Evolutionary conservation across 176 grass and related monocot genomes (phyloP).

Genomic region (Oryza longistaminata): DNA sequence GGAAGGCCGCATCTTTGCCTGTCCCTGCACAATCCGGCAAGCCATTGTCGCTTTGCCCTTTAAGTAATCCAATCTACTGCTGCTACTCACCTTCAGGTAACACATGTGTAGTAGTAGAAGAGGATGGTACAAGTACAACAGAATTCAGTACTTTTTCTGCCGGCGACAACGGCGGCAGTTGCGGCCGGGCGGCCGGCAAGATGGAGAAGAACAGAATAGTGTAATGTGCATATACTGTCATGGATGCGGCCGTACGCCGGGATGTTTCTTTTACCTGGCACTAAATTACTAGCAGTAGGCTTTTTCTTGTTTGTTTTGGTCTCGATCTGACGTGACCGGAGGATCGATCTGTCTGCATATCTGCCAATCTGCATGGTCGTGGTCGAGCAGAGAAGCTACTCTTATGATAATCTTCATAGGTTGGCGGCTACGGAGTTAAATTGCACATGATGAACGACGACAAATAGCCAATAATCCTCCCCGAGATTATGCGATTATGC

Average conservation of each 20-base stretch:
- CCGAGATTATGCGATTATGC: background rate
- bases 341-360: background rate
- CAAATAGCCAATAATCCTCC: background rate
- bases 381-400: background rate
- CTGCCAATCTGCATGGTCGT: background rate
- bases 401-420: background rate
- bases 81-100: background rate
- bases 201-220: background rate
- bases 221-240: background rate
- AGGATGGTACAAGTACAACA: background rate
- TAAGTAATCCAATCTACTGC: background rate
- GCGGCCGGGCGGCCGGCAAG: background rate
- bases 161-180: conserved; percentile 17
- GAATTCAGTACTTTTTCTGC: background rate
- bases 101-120: background rate
- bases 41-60: background rate
- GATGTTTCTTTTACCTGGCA: background rate
- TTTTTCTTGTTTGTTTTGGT: background rate
- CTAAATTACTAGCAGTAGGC: background rate
- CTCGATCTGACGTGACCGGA: background rate
- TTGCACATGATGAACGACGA: background rate
- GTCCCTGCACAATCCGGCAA: conserved; percentile 11
- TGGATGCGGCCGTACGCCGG: background rate
- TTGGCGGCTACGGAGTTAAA: background rate
- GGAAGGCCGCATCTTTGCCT: conserved; percentile 9